These are phyloP conservation scores for Irpex rosettiformis DNA, from an alignment of 1,284 basidiomycete species.

Conservation along the genomic window DNA sequence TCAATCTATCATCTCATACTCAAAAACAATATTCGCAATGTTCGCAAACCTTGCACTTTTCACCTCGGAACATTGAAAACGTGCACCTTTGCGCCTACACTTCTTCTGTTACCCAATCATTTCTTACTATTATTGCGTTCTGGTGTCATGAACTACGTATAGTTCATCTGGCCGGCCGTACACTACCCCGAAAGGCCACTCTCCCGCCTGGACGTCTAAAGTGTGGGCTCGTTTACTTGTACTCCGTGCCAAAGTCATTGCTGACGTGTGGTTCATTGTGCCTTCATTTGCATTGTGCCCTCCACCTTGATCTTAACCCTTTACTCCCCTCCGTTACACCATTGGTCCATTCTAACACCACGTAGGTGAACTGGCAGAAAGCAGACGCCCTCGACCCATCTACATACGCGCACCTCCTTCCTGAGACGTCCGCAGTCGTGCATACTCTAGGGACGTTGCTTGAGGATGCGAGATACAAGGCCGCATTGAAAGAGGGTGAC, in stretches of 20 bases:
- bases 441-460: conserved; percentile 95
- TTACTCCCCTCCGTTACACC: neutral
- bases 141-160: conserved; percentile 3
- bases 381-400: conserved; percentile 78
- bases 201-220: conserved; percentile 80
- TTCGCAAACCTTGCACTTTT: too few species aligned
- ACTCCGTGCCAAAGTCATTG: neutral
- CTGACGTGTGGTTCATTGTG: conserved; percentile 1
- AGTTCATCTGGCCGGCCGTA: conserved; percentile 89
- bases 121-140: too few species aligned
- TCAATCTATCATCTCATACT: neutral
- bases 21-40: neutral
- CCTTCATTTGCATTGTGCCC: conserved; percentile 3
- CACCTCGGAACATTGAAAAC: neutral
- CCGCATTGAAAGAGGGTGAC: conserved; percentile 56
- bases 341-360: neutral
- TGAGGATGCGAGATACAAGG: conserved; percentile 83
- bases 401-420: conserved; percentile 69
- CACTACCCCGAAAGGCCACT: conserved; percentile 84
- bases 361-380: conserved; percentile 77
- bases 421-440: conserved; percentile 74
- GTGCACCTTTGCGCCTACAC: too few species aligned
- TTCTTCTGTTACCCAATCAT: too few species aligned
- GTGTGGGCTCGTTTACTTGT: conserved; percentile 34
- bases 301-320: conserved; percentile 3